A percentile compares a stretch with the other conserved stretches of the same genome.
Evolutionary conservation across 352 stramenopile genomes (phyloP).

Genomic region (Phytophthora pisi): DNA sequence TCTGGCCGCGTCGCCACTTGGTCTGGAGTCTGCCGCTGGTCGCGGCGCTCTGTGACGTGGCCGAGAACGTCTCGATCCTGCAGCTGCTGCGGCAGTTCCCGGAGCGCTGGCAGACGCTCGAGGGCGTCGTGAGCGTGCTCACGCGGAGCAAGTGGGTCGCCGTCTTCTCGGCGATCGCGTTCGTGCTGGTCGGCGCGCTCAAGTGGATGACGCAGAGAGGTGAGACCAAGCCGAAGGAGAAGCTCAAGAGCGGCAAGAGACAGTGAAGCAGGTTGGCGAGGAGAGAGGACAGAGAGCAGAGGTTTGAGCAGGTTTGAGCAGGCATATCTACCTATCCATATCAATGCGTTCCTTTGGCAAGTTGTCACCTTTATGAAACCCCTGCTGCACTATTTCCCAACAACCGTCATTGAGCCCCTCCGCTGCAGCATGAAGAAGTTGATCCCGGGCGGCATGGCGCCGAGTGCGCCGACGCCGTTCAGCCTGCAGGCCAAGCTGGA

Average conservation of each 20-base stretch:
- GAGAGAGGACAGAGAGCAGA: not conserved
- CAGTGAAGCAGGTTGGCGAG: conserved; percentile 12
- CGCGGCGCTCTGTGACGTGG: conserved; percentile 39
- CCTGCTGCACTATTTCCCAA: not conserved
- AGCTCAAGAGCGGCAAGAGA: conserved; percentile 13
- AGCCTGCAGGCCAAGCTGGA: not conserved
- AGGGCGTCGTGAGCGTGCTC: conserved; percentile 38
- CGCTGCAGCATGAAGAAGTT: conserved; percentile 5
- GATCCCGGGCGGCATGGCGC: not conserved
- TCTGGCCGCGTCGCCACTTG: conserved; percentile 34
- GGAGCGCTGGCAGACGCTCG: conserved; percentile 24
- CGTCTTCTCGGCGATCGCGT: conserved; percentile 20
- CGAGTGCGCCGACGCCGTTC: not conserved
- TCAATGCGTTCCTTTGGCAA: not conserved
- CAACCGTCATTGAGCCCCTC: not conserved
- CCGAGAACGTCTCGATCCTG: conserved; percentile 51
- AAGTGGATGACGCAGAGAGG: conserved; percentile 4
- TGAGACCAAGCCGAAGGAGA: not conserved
- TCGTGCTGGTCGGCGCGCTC: conserved; percentile 29
- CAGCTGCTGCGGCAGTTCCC: conserved; percentile 51
- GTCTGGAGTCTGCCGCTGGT: conserved; percentile 35
- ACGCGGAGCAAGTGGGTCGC: conserved; percentile 47
- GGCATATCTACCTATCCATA: not conserved
- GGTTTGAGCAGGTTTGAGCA: not conserved
- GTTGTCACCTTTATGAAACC: not conserved